Percentiles rank a stretch among this genome's conserved stretches.
These are phyloP conservation scores for Coemansia sp. DNA, from an alignment of 192 early-diverging fungal species.

Conservation along the genomic window DNA sequence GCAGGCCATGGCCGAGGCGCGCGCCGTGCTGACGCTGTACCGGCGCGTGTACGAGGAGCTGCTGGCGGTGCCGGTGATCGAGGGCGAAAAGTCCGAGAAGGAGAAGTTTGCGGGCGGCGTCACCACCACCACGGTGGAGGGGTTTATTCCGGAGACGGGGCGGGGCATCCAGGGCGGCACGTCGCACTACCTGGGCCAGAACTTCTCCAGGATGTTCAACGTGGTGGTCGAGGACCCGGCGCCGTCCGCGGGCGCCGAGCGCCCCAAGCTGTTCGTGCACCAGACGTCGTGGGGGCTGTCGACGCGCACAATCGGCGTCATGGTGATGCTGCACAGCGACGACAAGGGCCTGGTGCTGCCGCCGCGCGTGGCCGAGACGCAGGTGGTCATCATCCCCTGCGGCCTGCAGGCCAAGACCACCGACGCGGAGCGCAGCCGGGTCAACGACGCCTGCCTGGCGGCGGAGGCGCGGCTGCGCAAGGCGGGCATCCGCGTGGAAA, in stretches of 20 bases:
- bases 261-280: slow-evolving; percentile 82
- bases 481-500: slow-evolving; percentile 73
- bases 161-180: slow-evolving; percentile 98
- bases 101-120: slow-evolving; percentile 99
- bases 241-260: slow-evolving; percentile 58
- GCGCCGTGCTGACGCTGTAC: slow-evolving; percentile 90
- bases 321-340: slow-evolving; percentile 99
- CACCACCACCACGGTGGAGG: slow-evolving; percentile 97
- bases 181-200: slow-evolving; percentile 99
- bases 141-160: slow-evolving; percentile 93
- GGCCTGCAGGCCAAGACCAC: slow-evolving; percentile 88
- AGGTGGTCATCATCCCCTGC: slow-evolving; percentile 90
- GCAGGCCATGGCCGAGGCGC: slow-evolving; percentile 82
- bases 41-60: slow-evolving; percentile 95
- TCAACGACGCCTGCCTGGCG: slow-evolving; percentile 70
- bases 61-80: slow-evolving; percentile 94
- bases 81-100: slow-evolving; percentile 97
- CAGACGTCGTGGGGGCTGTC: slow-evolving; percentile 99
- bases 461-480: slow-evolving; percentile 65
- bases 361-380: slow-evolving; percentile 84
- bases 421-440: slow-evolving; percentile 63
- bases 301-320: slow-evolving; percentile 96
- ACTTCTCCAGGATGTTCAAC: slow-evolving; percentile 99
- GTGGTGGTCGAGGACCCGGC: slow-evolving; percentile 77
- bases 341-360: slow-evolving; percentile 98